Percentiles rank a stretch among this genome's conserved stretches.
Conservation (phyloP, 805 yeast species). For the Lipomyces anomalus region DNA sequence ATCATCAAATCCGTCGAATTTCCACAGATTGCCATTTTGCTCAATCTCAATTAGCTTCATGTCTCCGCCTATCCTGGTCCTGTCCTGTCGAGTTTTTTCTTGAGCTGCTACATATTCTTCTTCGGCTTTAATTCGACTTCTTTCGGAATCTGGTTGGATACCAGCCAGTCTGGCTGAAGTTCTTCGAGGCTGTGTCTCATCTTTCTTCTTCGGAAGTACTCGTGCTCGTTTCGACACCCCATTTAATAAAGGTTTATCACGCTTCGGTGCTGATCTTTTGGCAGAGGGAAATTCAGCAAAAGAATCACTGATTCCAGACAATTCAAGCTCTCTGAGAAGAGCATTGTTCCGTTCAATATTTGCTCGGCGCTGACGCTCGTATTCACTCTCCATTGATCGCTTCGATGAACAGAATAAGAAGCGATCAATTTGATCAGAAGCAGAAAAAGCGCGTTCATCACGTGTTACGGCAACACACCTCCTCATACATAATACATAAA, state of each 20-base stretch:
- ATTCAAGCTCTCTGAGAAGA: constrained; percentile 62
- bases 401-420: too few relatives aligned
- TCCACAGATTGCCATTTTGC: constrained; percentile 10
- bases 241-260: too few relatives aligned
- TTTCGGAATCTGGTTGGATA: constrained; percentile 49
- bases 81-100: constrained; percentile 38
- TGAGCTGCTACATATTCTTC: constrained; percentile 28
- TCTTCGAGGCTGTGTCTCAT: constrained; percentile 47
- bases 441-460: too few relatives aligned
- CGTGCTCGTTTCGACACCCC: not conserved
- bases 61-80: constrained; percentile 61
- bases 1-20: constrained; percentile 12
- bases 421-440: too few relatives aligned
- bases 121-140: constrained; percentile 36
- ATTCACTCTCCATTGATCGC: too few relatives aligned
- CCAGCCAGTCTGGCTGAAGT: constrained; percentile 79
- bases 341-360: constrained; percentile 81
- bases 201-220: constrained; percentile 9
- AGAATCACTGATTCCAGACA: constrained; percentile 51
- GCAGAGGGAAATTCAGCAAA: not conserved
- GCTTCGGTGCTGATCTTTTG: not conserved
- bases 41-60: constrained; percentile 54
- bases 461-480: too few relatives aligned
- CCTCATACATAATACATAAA: too few relatives aligned
- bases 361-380: constrained; percentile 65